These are phyloP conservation scores for Corynascus novoguineensis DNA, from an alignment of 495 filamentous ascomycete genomes.

Conservation along the genomic window DNA sequence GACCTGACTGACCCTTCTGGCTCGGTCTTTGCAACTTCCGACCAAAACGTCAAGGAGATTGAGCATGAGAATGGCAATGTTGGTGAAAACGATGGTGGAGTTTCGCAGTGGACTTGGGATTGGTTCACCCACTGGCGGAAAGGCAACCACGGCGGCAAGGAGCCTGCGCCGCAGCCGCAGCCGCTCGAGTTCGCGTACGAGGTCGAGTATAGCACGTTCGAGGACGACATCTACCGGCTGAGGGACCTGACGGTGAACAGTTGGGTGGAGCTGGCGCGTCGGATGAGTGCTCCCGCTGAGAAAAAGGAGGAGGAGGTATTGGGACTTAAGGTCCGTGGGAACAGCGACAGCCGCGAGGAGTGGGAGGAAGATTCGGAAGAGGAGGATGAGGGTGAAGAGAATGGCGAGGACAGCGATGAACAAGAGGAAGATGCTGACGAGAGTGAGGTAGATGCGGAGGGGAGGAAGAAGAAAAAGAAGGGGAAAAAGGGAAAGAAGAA, in stretches of 20 bases:
- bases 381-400: slow-evolving; percentile 1
- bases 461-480: slow-evolving; percentile 32
- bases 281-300: slow-evolving; percentile 56
- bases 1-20: slow-evolving; percentile 7
- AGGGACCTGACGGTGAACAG: slow-evolving; percentile 80
- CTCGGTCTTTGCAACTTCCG: slow-evolving; percentile 37
- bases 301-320: not conserved
- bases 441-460: slow-evolving; percentile 26
- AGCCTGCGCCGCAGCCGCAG: slow-evolving; percentile 40
- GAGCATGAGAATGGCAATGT: no score
- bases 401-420: slow-evolving; percentile 15
- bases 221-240: slow-evolving; percentile 69
- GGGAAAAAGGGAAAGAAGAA: slow-evolving; percentile 35
- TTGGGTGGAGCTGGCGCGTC: slow-evolving; percentile 68
- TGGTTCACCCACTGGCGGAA: slow-evolving; percentile 40
- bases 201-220: slow-evolving; percentile 77
- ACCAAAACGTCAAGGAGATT: not conserved
- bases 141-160: slow-evolving; percentile 55
- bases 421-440: slow-evolving; percentile 21
- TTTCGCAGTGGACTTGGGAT: not conserved
- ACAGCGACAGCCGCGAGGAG: no score
- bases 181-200: slow-evolving; percentile 67
- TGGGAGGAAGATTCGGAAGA: slow-evolving; percentile 3
- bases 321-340: slow-evolving; percentile 11
- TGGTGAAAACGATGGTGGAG: slow-evolving; percentile 11